Conservation (phyloP, 805 yeast species). For the Ogataea minuta region DNA sequence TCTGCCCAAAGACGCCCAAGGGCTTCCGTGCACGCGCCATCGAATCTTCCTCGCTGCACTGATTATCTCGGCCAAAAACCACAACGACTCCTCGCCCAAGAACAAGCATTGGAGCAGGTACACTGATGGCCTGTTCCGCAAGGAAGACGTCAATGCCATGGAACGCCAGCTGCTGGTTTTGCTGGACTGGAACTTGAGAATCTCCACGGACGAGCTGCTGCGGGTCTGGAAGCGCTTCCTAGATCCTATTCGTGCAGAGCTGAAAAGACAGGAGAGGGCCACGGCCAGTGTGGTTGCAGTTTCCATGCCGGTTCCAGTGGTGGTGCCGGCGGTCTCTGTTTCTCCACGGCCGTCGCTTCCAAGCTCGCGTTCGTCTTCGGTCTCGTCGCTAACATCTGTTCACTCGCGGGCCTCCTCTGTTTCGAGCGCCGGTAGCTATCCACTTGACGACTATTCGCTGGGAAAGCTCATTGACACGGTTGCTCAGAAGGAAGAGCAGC, state of each 20-base stretch:
- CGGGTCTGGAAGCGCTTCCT: constrained; percentile 44
- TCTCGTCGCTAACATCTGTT: constrained; percentile 19
- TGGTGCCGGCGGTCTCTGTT: constrained; percentile 4
- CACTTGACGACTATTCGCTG: constrained; percentile 24
- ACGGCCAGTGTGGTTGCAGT: constrained; percentile 27
- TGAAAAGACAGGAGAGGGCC: constrained; percentile 32
- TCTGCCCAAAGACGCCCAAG: constrained; percentile 70
- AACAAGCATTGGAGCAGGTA: constrained; percentile 78
- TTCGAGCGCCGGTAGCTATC: constrained; percentile 22
- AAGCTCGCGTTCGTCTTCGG: constrained; percentile 23
- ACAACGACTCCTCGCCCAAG: constrained; percentile 76
- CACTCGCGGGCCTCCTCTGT: constrained; percentile 35
- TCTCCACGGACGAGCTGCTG: constrained; percentile 44
- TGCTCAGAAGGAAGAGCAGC: constrained; percentile 35
- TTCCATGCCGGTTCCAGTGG: constrained; percentile 20
- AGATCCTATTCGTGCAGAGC: constrained; percentile 46
- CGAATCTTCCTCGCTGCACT: constrained; percentile 73
- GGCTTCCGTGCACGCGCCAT: constrained; percentile 77
- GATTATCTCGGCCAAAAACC: constrained; percentile 68
- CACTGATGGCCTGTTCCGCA: constrained; percentile 68
- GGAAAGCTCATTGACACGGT: constrained; percentile 31
- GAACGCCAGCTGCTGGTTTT: constrained; percentile 71
- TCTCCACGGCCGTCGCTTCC: constrained; percentile 7
- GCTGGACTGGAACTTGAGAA: constrained; percentile 66
- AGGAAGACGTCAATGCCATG: constrained; percentile 74